Conservation (phyloP, 73 alveolate genomes). For the Halteria grandinella region DNA sequence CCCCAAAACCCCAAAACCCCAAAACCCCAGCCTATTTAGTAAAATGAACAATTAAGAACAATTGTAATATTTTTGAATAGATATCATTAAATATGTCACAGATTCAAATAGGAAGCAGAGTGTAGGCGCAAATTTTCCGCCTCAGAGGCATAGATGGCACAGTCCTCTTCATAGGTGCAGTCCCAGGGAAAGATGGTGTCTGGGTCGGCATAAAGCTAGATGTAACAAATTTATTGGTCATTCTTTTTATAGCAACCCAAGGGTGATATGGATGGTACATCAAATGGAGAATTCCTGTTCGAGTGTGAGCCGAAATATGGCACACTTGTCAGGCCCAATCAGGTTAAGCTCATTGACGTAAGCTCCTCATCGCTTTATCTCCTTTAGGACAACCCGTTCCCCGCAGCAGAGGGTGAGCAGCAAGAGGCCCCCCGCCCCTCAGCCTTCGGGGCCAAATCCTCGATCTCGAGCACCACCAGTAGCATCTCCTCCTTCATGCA, state of each 20-base stretch:
- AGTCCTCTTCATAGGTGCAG: slow-evolving; percentile 56
- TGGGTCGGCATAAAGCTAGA: slow-evolving; percentile 65
- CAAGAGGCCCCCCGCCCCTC: not conserved
- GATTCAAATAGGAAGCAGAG: slow-evolving; percentile 47
- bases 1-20: too few species aligned
- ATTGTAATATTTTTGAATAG: too few species aligned
- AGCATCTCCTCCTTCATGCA: too few species aligned
- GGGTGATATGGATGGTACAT: slow-evolving; percentile 56
- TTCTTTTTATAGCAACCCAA: slow-evolving; percentile 16
- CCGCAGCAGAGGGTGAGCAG: too few species aligned
- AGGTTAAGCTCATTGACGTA: slow-evolving; percentile 48
- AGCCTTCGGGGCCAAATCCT: not conserved
- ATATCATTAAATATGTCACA: not conserved
- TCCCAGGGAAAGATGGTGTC: slow-evolving; percentile 36
- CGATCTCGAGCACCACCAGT: too few species aligned
- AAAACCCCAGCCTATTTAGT: too few species aligned
- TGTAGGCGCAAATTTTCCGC: slow-evolving; percentile 16
- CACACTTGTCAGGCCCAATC: slow-evolving; percentile 47
- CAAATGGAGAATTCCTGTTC: slow-evolving; percentile 24
- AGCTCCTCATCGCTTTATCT: too few species aligned
- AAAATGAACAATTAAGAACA: too few species aligned
- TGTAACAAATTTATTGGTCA: slow-evolving; percentile 3
- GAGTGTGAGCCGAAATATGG: slow-evolving; percentile 62
- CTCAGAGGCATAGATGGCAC: slow-evolving; percentile 50
- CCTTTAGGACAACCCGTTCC: not conserved